phyloP scores from a whole-genome alignment of 2,329 filamentous ascomycete genomes.

The Chrysoporthe cubensis region DNA sequence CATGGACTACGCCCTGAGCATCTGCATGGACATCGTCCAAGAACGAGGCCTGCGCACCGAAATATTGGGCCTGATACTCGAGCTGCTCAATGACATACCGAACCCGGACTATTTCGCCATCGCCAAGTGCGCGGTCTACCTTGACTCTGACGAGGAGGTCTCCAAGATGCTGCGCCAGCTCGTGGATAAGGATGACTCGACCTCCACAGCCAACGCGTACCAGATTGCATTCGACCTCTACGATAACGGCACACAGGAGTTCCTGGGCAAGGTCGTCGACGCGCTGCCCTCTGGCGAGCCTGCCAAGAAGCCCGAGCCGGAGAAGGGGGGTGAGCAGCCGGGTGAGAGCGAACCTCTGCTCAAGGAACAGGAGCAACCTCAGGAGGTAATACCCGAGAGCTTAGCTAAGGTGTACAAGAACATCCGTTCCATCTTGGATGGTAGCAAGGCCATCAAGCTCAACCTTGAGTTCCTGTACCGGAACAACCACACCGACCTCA shows the following conservation, averaged over 20 bases:
- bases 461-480: conserved; percentile 97
- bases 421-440: conserved; percentile 74
- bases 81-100: conserved; percentile 89
- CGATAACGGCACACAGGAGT: conserved; percentile 98
- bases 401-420: conserved; percentile 63
- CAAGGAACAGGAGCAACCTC: conserved; percentile 51
- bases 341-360: conserved; percentile 55
- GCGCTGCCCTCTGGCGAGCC: conserved; percentile 67
- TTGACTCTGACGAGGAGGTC: conserved; percentile 89
- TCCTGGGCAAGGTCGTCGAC: conserved; percentile 85
- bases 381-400: conserved; percentile 55
- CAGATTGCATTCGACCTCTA: conserved; percentile 98
- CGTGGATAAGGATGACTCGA: conserved; percentile 76
- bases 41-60: conserved; percentile 82
- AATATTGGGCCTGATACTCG: conserved; percentile 90
- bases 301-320: conserved; percentile 46
- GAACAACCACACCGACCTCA: conserved; percentile 90
- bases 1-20: conserved; percentile 93
- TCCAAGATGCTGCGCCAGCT: conserved; percentile 83
- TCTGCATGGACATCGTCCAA: conserved; percentile 98
- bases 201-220: conserved; percentile 84
- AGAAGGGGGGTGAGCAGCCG: conserved; percentile 49
- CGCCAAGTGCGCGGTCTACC: conserved; percentile 94
- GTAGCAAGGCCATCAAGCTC: conserved; percentile 90
- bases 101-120: conserved; percentile 97